A percentile compares a stretch with the other conserved stretches of the same genome.
These are phyloP conservation scores for Lachnellula subtilissima DNA, from an alignment of 2,329 filamentous ascomycete species.

Conservation along the genomic window DNA sequence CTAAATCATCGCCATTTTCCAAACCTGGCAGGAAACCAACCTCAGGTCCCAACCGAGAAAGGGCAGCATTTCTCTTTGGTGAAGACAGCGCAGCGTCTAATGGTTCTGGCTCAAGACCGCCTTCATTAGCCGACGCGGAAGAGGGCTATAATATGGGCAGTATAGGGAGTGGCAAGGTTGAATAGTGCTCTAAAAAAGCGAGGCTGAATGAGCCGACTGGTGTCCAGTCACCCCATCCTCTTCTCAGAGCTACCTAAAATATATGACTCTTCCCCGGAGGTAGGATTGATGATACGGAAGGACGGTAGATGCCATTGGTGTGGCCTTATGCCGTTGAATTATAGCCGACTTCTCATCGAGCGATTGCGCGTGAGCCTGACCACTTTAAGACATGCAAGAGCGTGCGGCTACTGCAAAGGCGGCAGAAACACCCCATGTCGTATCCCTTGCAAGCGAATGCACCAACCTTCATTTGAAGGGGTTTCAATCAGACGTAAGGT, in stretches of 20 bases:
- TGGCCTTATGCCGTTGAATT: not conserved
- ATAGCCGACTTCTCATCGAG: not conserved
- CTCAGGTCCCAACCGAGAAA: slow-evolving; percentile 27
- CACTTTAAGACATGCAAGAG: not conserved
- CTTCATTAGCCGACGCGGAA: slow-evolving; percentile 19
- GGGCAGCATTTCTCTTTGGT: slow-evolving; percentile 33
- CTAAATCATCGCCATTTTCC: slow-evolving; percentile 24
- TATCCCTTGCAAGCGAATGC: slow-evolving; percentile 12
- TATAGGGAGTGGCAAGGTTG: slow-evolving; percentile 21
- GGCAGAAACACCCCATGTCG: slow-evolving; percentile 14
- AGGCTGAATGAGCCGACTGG: not conserved
- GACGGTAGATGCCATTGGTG: not conserved
- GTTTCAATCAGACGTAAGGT: not conserved
- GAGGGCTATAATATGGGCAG: slow-evolving; percentile 28
- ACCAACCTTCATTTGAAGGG: slow-evolving; percentile 6
- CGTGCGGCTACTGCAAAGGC: slow-evolving; percentile 3
- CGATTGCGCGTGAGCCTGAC: not conserved
- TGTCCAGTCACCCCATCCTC: not conserved
- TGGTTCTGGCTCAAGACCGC: slow-evolving; percentile 11
- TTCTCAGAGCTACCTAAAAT: no score
- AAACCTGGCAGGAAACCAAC: slow-evolving; percentile 24
- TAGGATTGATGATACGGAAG: not conserved
- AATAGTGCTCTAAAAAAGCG: slow-evolving; percentile 1
- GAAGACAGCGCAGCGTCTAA: slow-evolving; percentile 25
- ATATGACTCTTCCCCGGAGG: not conserved